A percentile compares a stretch with the other conserved stretches of the same genome.
phyloP scores from a whole-genome alignment of 805 yeast species.

The Diddensiella santjacobensis region DNA sequence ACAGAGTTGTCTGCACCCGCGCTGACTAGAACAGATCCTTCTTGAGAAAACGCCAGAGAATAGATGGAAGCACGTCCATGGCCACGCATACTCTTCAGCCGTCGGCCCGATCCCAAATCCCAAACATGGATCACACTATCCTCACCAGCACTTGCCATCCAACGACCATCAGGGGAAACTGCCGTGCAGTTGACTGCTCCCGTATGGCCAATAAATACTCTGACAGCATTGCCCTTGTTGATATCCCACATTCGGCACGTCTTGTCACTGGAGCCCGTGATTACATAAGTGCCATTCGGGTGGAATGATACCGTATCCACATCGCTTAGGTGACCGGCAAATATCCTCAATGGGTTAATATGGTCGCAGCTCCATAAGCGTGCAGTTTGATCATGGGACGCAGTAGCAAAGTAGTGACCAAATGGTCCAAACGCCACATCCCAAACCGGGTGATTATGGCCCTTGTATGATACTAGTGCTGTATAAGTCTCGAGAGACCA shows the following conservation, averaged over 20 bases:
- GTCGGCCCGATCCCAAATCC: conserved; percentile 91
- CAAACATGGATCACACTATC: conserved; percentile 84
- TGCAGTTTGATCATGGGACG: conserved; percentile 96
- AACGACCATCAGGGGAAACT: conserved; percentile 94
- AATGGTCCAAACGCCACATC: conserved; percentile 91
- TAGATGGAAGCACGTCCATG: conserved; percentile 86
- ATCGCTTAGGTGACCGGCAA: conserved; percentile 96
- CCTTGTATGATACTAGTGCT: conserved; percentile 88
- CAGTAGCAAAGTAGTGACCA: conserved; percentile 98
- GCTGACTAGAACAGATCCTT: conserved; percentile 84
- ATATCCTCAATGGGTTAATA: conserved; percentile 89
- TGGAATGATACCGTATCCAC: conserved; percentile 94
- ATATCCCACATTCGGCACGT: conserved; percentile 99
- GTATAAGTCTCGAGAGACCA: conserved; percentile 94
- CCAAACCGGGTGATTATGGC: conserved; percentile 97
- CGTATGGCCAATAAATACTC: conserved; percentile 89
- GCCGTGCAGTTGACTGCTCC: conserved; percentile 84
- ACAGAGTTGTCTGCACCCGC: conserved; percentile 92
- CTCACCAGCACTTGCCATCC: conserved; percentile 94
- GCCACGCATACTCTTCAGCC: conserved; percentile 88
- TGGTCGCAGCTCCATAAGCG: conserved; percentile 98
- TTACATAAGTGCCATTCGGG: conserved; percentile 90
- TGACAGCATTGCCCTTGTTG: conserved; percentile 78
- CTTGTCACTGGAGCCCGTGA: conserved; percentile 94
- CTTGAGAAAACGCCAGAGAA: conserved; percentile 78